Evolutionary conservation across 73 alveolate genomes (phyloP).

Genomic region (Breviolum minutum): DNA sequence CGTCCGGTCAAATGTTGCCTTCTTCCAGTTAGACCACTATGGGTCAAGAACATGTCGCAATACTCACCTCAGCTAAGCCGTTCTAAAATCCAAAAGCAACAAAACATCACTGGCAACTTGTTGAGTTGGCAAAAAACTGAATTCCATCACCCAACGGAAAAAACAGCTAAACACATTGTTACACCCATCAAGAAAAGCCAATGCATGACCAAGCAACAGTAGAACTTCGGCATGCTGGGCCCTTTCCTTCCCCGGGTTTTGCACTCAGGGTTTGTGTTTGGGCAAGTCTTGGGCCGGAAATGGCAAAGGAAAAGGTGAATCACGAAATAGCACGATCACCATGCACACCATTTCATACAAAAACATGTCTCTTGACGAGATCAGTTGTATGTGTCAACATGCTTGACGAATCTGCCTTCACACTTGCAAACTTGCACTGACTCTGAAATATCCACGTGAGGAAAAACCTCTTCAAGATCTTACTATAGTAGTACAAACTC

Average conservation of each 20-base stretch:
- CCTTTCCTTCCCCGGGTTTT: background rate
- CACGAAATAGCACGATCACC: too few relatives aligned
- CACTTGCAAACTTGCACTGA: background rate
- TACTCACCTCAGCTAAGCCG: conserved; percentile 44
- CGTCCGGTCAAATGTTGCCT: conserved; percentile 89
- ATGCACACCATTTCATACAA: too few relatives aligned
- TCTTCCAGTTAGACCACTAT: conserved; percentile 69
- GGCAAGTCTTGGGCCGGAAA: conserved; percentile 38
- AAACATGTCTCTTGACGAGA: too few relatives aligned
- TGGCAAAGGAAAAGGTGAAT: background rate
- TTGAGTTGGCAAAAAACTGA: too few relatives aligned
- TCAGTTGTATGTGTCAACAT: too few relatives aligned
- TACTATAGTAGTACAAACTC: background rate
- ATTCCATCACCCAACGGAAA: background rate
- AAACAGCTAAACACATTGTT: background rate
- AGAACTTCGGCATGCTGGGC: conserved; percentile 91
- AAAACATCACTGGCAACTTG: too few relatives aligned
- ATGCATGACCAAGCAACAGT: background rate
- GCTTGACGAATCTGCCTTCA: background rate
- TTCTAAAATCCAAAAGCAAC: background rate
- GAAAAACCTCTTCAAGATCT: background rate
- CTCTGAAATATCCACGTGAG: background rate
- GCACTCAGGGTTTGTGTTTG: background rate
- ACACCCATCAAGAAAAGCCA: background rate
- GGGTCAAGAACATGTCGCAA: conserved; percentile 91